phyloP scores from a whole-genome alignment of 2,329 filamentous ascomycete species.

The Aspergillus hortae region DNA sequence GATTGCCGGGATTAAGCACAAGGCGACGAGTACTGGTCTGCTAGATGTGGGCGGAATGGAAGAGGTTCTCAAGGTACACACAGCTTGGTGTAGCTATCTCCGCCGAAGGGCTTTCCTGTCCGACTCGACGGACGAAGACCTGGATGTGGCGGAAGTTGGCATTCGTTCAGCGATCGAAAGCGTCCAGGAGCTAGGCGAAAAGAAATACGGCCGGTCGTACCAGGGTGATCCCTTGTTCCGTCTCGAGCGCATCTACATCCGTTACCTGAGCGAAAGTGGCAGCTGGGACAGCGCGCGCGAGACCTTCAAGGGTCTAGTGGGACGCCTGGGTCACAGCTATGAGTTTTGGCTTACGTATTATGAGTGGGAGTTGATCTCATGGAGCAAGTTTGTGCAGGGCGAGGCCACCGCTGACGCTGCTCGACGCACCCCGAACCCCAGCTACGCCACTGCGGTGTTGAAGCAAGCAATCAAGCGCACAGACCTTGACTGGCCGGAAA shows the following conservation, averaged over 20 bases:
- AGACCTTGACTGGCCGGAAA: conserved; percentile 50
- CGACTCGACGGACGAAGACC: conserved; percentile 72
- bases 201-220: conserved; percentile 71
- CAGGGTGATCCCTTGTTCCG: conserved; percentile 85
- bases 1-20: conserved; percentile 87
- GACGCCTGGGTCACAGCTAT: conserved; percentile 71
- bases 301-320: conserved; percentile 69
- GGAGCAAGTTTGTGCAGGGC: conserved; percentile 55
- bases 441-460: conserved; percentile 71
- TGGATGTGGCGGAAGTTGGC: conserved; percentile 86
- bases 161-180: conserved; percentile 82
- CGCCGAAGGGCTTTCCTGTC: conserved; percentile 77
- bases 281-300: conserved; percentile 72
- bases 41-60: conserved; percentile 83
- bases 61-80: conserved; percentile 84
- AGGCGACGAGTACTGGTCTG: conserved; percentile 79
- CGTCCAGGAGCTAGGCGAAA: conserved; percentile 72
- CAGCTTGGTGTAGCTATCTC: conserved; percentile 91
- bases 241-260: conserved; percentile 86
- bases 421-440: conserved; percentile 62
- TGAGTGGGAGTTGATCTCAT: conserved; percentile 81
- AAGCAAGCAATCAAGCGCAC: conserved; percentile 62
- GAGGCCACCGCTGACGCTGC: conserved; percentile 52
- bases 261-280: conserved; percentile 81
- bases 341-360: conserved; percentile 96